phyloP scores from a whole-genome alignment of 768 basidiomycete species.

The Cyathus striatus region DNA sequence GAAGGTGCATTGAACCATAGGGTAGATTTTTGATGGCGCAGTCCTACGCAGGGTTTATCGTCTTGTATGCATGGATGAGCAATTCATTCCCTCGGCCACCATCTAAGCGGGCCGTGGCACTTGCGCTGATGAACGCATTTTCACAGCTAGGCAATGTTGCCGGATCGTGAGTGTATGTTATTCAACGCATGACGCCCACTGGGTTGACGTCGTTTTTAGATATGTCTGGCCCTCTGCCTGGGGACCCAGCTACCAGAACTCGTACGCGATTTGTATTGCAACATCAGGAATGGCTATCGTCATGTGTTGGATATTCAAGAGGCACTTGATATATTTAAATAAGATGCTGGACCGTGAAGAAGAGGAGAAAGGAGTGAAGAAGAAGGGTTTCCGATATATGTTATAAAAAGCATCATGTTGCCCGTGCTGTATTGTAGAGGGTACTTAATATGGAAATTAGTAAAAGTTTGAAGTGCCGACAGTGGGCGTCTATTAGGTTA shows the following conservation, averaged over 20 bases:
- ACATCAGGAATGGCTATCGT: slow-evolving; percentile 45
- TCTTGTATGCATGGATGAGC: slow-evolving; percentile 48
- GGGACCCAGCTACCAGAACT: slow-evolving; percentile 64
- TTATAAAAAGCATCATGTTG: slow-evolving; percentile 33
- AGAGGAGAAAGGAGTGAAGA: slow-evolving; percentile 32
- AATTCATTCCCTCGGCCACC: slow-evolving; percentile 66
- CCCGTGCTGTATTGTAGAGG: no score
- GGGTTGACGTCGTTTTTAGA: slow-evolving; percentile 20
- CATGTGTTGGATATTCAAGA: slow-evolving; percentile 47
- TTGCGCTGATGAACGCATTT: slow-evolving; percentile 78
- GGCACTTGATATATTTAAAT: slow-evolving; percentile 35
- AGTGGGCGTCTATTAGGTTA: no score
- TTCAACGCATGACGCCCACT: slow-evolving; percentile 3
- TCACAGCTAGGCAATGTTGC: slow-evolving; percentile 81
- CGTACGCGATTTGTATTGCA: slow-evolving; percentile 71
- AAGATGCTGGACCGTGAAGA: slow-evolving; percentile 26
- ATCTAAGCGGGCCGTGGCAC: slow-evolving; percentile 77
- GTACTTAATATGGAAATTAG: no score
- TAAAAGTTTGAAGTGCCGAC: no score
- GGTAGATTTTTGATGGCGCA: slow-evolving; percentile 73
- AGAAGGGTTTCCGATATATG: slow-evolving; percentile 47
- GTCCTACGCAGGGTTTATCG: slow-evolving; percentile 65
- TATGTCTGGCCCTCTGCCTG: slow-evolving; percentile 64
- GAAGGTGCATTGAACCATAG: background rate
- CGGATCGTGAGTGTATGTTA: slow-evolving; percentile 55